Evolutionary conservation across 2,329 filamentous ascomycete species (phyloP), one percentile per base, ranked within the genome.

Genomic region (Phyllosticta citriasiana): DNA sequence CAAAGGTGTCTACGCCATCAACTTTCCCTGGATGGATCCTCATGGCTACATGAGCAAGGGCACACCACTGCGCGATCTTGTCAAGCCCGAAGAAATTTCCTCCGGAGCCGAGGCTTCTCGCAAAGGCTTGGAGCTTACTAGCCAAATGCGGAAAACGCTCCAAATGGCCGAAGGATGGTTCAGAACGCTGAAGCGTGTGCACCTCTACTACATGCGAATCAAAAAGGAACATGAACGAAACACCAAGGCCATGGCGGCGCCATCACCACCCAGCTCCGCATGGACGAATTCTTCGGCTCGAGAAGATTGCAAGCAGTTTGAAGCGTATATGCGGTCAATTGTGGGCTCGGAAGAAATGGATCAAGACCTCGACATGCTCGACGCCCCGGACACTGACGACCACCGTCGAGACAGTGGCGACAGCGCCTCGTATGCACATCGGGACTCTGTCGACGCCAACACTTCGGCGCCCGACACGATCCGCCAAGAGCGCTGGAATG

Each of bases 11-110:
- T 90, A 89, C 69, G 83, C 83, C 10, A 77, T 79, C 53, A 82
- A 85, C 67, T 90, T 89, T 61, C 84, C 85, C 0, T 80, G 82
- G 62, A 88, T 90, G 84, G 87, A 90, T 66, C 77, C 76, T 1
- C 74, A 81, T 10, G 73, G 76, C 2, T 80, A 82, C 67, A 81
- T 88, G 66, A 76, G 76, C 62, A 57, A 53, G 33, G 57, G 24
- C 7, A 61, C 60, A 40, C 61, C 61, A 24, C 57, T 54, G 30
- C 60, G 66, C 24, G 64, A 69, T 25, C 22, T 55, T 22, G 65
- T 62, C 25, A 63, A 54, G 19, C 35, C 57, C 22, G 61, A 55
- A 25, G 57, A 56, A 53, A 61, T 64, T 55, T 57, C 57, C 16
- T 50, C 57, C 10, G 73, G 72, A 8, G 70, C 74, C 2, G 74